These are phyloP conservation scores for Pyrenophora teres DNA, from an alignment of 2,329 filamentous ascomycete species.

Conservation along the genomic window DNA sequence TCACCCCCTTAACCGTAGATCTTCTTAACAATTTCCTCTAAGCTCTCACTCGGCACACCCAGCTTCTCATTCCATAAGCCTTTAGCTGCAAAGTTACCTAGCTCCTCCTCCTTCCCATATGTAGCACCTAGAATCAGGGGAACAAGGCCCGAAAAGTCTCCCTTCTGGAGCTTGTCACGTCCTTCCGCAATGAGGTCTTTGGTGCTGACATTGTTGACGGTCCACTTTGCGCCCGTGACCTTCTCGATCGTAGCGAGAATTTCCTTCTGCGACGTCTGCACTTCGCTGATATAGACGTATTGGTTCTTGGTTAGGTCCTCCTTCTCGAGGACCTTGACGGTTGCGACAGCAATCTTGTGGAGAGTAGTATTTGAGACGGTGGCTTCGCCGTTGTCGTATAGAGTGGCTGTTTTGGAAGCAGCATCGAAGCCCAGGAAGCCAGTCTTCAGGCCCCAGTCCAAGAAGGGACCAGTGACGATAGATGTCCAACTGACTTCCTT, in stretches of 20 bases:
- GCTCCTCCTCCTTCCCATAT: slow-evolving; percentile 21
- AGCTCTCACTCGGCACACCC: slow-evolving; percentile 48
- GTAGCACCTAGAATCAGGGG: slow-evolving; percentile 26
- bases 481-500: slow-evolving; percentile 62
- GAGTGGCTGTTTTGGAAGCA: slow-evolving; percentile 54
- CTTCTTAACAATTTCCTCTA: slow-evolving; percentile 43
- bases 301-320: slow-evolving; percentile 61
- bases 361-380: slow-evolving; percentile 59
- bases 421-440: slow-evolving; percentile 60
- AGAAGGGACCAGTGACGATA: slow-evolving; percentile 55
- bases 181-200: slow-evolving; percentile 37
- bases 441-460: slow-evolving; percentile 61
- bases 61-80: slow-evolving; percentile 50
- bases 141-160: slow-evolving; percentile 37
- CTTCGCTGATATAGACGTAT: slow-evolving; percentile 62
- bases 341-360: slow-evolving; percentile 56
- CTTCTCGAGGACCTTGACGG: slow-evolving; percentile 57
- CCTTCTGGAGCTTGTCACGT: slow-evolving; percentile 44
- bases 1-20: neutral
- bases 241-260: slow-evolving; percentile 60
- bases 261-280: slow-evolving; percentile 63
- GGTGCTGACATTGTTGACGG: slow-evolving; percentile 49
- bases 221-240: slow-evolving; percentile 58
- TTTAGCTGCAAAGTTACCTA: slow-evolving; percentile 30
- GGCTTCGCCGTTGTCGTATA: slow-evolving; percentile 63